phyloP scores from a whole-genome alignment of 2,329 filamentous ascomycete species.

The Verticillium dahliae region DNA sequence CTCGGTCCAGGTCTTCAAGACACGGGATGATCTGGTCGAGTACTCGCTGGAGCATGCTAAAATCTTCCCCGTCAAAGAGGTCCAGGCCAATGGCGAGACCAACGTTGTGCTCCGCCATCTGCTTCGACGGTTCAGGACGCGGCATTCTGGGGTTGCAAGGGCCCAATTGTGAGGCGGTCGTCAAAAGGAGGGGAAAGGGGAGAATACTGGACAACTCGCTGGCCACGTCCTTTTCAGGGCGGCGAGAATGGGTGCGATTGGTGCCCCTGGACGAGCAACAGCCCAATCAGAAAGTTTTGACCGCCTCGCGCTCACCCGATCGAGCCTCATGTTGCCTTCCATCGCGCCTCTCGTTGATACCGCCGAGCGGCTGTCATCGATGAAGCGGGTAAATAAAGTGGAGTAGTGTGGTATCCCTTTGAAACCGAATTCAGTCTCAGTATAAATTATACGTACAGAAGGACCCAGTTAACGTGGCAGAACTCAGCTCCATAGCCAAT shows the following conservation, averaged over 20 bases:
- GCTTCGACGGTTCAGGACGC: neutral
- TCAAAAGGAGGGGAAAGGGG: neutral
- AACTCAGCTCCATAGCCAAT: no score
- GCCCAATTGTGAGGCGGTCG: neutral
- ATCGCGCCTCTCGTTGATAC: neutral
- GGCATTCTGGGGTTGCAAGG: neutral
- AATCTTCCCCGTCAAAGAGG: neutral
- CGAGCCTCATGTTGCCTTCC: neutral
- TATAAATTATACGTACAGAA: no score
- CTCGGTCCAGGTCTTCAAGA: slow-evolving; percentile 1
- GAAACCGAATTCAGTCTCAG: no score
- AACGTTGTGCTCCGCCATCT: neutral
- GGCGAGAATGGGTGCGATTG: neutral
- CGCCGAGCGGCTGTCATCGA: no score
- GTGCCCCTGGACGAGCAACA: neutral
- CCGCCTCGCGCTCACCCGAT: neutral
- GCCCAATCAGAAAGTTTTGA: neutral
- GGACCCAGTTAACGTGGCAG: no score
- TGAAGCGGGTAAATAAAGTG: no score
- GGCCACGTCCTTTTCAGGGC: neutral
- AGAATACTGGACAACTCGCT: neutral
- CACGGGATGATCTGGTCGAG: neutral
- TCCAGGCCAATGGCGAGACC: neutral
- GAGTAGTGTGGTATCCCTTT: no score
- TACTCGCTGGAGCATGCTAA: neutral